Evolutionary conservation across 225 moss, liverwort and hornwort species (phyloP).

Genomic region (Physcomitrium patens): DNA sequence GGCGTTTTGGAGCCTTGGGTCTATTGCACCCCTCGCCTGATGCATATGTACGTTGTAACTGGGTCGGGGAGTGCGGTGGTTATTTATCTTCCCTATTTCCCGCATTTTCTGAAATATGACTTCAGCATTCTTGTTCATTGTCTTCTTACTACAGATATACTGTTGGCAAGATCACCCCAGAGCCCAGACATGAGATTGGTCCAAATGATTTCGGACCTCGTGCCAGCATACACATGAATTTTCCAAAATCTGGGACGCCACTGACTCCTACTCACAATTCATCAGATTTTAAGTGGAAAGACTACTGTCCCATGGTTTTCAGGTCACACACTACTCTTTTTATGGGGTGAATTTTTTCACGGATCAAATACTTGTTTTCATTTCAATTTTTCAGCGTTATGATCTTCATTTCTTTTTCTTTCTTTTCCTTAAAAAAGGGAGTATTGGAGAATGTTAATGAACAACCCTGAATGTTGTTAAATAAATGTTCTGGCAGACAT

Average conservation of each 20-base stretch:
- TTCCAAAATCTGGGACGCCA: constrained; percentile 84
- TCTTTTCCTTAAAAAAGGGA: no score
- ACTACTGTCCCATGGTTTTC: constrained; percentile 99
- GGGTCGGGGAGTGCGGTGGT: neutral
- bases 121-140: neutral
- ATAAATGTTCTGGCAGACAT: constrained; percentile 63
- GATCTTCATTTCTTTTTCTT: no score
- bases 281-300: constrained; percentile 98
- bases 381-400: no score
- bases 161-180: constrained; percentile 92
- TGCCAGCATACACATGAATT: constrained; percentile 89
- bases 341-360: neutral
- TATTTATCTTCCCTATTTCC: neutral
- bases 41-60: neutral
- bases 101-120: neutral
- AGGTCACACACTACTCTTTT: constrained; percentile 52
- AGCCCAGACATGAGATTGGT: constrained; percentile 83
- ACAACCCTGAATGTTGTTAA: neutral
- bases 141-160: constrained; percentile 68
- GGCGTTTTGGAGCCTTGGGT: neutral
- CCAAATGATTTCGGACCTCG: constrained; percentile 86
- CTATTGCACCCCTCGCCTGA: neutral
- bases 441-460: neutral
- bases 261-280: constrained; percentile 91
- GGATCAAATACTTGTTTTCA: no score